Evolutionary conservation across 169 alveolate genomes (phyloP).

Genomic region (Plasmodium relictum): DNA sequence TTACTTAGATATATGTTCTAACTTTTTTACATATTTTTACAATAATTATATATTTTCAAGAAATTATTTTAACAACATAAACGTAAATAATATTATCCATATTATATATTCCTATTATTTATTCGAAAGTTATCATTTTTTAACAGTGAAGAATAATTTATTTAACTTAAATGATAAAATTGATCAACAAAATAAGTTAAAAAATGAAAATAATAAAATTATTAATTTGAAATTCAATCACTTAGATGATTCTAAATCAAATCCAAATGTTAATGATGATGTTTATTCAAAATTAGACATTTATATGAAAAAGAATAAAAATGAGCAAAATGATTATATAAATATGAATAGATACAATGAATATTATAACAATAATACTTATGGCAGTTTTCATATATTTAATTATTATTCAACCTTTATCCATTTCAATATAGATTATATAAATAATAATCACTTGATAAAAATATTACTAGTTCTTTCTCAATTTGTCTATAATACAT

Average conservation of each 20-base stretch:
- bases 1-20: conserved; percentile 58
- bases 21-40: conserved; percentile 67
- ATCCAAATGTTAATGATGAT: not conserved
- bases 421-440: conserved; percentile 36
- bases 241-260: not conserved
- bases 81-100: conserved; percentile 70
- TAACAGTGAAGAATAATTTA: not conserved
- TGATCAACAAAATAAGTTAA: not conserved
- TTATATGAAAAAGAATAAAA: not conserved
- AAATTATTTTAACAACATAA: conserved; percentile 43
- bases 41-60: conserved; percentile 39
- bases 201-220: conserved; percentile 5
- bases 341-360: conserved; percentile 19
- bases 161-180: not conserved
- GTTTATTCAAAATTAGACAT: not conserved
- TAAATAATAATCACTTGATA: conserved; percentile 69
- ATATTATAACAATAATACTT: conserved; percentile 29
- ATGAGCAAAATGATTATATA: not conserved
- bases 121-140: conserved; percentile 55
- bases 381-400: conserved; percentile 59
- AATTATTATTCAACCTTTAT: conserved; percentile 37
- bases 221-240: not conserved
- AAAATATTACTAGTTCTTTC: conserved; percentile 57
- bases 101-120: conserved; percentile 50
- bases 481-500: conserved; percentile 34